Conservation (phyloP, 768 basidiomycete genomes). For the Mycena belliarum region DNA sequence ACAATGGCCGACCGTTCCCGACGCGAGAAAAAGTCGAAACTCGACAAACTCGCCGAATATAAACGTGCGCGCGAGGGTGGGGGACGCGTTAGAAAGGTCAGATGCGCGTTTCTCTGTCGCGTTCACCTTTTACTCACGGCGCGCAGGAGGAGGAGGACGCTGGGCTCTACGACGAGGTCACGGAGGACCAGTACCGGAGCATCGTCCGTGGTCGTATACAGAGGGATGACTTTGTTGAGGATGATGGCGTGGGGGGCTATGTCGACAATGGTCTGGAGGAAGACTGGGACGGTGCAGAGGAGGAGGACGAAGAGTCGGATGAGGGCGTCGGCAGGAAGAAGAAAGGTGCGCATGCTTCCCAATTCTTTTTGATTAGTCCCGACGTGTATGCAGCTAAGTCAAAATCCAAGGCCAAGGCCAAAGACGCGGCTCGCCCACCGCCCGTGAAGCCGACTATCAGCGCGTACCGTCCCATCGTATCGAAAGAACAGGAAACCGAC, state of each 20-base stretch:
- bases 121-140: conserved; percentile 2
- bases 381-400: conserved; percentile 28
- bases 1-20: conserved; percentile 43
- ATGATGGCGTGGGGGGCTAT: conserved; percentile 90
- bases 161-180: conserved; percentile 84
- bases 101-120: conserved; percentile 22
- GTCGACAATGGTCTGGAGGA: conserved; percentile 93
- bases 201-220: conserved; percentile 85
- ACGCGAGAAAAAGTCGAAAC: conserved; percentile 40
- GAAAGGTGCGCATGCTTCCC: conserved; percentile 36
- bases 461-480: conserved; percentile 77
- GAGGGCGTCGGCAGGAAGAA: conserved; percentile 48
- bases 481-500: conserved; percentile 81
- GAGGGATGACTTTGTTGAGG: conserved; percentile 91
- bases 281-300: conserved; percentile 73
- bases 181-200: conserved; percentile 83
- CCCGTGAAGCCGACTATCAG: conserved; percentile 61
- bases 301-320: conserved; percentile 60
- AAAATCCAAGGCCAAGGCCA: conserved; percentile 46
- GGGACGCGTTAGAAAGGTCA: conserved; percentile 57
- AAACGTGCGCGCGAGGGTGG: conserved; percentile 64
- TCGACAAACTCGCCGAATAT: conserved; percentile 58
- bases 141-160: conserved; percentile 54
- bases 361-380: conserved; percentile 8
- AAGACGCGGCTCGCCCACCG: conserved; percentile 41